Evolutionary conservation across 257 asterid genomes (phyloP), one percentile per base, ranked within the genome.

Genomic region (Linaria vulgaris): DNA sequence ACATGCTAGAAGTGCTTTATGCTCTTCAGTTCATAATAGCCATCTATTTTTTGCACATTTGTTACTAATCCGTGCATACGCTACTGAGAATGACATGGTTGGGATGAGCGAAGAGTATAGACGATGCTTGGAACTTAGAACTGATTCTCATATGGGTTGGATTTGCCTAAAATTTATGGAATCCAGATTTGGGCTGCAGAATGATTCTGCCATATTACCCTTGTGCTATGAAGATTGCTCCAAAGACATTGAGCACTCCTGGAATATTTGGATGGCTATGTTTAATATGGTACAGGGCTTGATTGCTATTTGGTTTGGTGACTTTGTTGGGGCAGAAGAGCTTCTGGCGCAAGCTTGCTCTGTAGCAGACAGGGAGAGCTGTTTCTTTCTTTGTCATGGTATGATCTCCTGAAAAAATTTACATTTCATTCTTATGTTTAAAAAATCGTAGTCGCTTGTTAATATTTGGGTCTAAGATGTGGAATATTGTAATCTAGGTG

Each of bases 321-420:
- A 92, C 79, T 78, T 82, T 44, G 70, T 76, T 61, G 83, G 74
- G 38, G 97, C 96, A 55, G 96, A 89, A 85, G 86, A 80, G 64
- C 78, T 74, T 63, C 78, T 92, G 66, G 47, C 74, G 56, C 84
- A 77, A 78, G 97, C 98, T 56, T 85, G 97, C 73, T 79, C 88
- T 43, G 61, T 87, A 48, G 86, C 77, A 41, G 78, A 76, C 67
- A 74, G 72, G 15, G 88, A 88, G 80, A 78, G 85, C 56, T 79
- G 80, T 75, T 73, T 86, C 71, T 82, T 86, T 70, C 79, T 92
- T 49, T 82, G 95, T 74, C 98, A 89, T 59, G 98, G 98, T 92
- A 92, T 43, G 41, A 19, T 57, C 59, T 57, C 72, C 17, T 61
- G 66, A 73, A 47, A 56, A 39, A 21, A 7, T 57, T 37, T 14